phyloP scores from a whole-genome alignment of 2,329 filamentous ascomycete genomes.

The Dryadomyces quercivorus region DNA sequence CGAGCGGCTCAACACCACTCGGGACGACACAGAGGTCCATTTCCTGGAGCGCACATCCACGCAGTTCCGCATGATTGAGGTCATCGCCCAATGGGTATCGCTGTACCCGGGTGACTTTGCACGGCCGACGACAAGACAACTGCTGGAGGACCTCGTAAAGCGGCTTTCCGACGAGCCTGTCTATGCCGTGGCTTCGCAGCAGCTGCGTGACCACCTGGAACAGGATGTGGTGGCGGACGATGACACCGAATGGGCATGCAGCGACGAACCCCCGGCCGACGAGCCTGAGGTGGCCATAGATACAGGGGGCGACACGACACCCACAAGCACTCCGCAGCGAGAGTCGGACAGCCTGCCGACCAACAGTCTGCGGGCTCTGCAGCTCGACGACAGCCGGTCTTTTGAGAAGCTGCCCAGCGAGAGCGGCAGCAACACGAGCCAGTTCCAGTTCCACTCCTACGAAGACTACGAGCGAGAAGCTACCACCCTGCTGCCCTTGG shows the following conservation, averaged over 20 bases:
- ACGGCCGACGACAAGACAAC: slow-evolving; percentile 57
- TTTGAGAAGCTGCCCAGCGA: slow-evolving; percentile 23
- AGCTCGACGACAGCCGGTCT: slow-evolving; percentile 32
- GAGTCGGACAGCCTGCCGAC: slow-evolving; percentile 15
- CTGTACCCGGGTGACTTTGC: slow-evolving; percentile 91
- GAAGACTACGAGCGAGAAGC: slow-evolving; percentile 77
- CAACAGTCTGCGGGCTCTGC: slow-evolving; percentile 34
- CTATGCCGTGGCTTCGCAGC: slow-evolving; percentile 72
- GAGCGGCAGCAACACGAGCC: not conserved
- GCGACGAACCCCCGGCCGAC: slow-evolving; percentile 44
- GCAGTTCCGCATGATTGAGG: slow-evolving; percentile 72
- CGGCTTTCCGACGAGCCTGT: slow-evolving; percentile 66
- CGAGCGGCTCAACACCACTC: slow-evolving; percentile 58
- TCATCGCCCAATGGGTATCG: slow-evolving; percentile 80
- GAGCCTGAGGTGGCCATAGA: slow-evolving; percentile 6
- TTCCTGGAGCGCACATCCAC: slow-evolving; percentile 67
- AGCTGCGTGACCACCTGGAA: slow-evolving; percentile 71
- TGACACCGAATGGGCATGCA: slow-evolving; percentile 83
- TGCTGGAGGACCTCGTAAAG: slow-evolving; percentile 62
- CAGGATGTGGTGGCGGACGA: slow-evolving; percentile 68
- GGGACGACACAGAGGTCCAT: slow-evolving; percentile 52
- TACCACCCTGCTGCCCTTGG: slow-evolving; percentile 55
- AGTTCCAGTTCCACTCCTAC: slow-evolving; percentile 50
- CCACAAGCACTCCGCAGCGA: slow-evolving; percentile 10
- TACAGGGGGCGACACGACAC: slow-evolving; percentile 7